phyloP scores from a whole-genome alignment of 2,329 filamentous ascomycete species.

The Colletotrichum lentis region DNA sequence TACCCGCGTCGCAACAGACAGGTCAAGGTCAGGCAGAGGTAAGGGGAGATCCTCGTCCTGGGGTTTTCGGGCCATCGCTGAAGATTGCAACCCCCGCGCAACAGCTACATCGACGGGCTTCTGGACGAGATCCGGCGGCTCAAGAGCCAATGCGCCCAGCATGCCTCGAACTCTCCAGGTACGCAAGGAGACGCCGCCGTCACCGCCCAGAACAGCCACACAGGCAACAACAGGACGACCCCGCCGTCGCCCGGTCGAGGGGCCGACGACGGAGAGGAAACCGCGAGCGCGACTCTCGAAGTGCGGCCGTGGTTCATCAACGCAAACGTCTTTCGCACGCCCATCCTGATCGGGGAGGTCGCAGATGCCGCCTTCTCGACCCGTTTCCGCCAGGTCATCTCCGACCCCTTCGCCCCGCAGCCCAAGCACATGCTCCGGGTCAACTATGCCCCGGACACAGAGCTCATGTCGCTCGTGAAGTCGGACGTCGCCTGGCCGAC shows the following conservation, averaged over 20 bases:
- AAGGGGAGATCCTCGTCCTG: conserved; percentile 9
- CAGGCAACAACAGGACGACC: conserved; percentile 12
- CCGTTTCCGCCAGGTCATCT: conserved; percentile 48
- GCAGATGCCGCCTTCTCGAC: conserved; percentile 50
- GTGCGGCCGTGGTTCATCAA: conserved; percentile 47
- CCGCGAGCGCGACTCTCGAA: conserved; percentile 27
- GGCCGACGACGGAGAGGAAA: conserved; percentile 10
- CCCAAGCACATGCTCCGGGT: conserved; percentile 47
- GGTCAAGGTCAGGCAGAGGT: conserved; percentile 48
- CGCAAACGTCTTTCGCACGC: conserved; percentile 46
- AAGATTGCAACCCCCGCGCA: not conserved
- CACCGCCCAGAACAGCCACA: not conserved
- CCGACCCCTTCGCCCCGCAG: conserved; percentile 39
- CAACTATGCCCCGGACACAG: conserved; percentile 46
- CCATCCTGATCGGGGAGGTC: conserved; percentile 48
- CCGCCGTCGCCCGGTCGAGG: conserved; percentile 19
- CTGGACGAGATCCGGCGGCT: conserved; percentile 47
- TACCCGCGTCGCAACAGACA: conserved; percentile 48
- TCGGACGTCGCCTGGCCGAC: conserved; percentile 50
- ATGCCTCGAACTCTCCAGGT: not conserved
- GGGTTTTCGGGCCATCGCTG: conserved; percentile 41
- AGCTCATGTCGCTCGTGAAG: conserved; percentile 43
- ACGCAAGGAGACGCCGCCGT: not conserved
- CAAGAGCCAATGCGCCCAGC: conserved; percentile 36
- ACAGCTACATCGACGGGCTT: conserved; percentile 49